These are phyloP conservation scores for Pterulicium gracile DNA, from an alignment of 1,284 basidiomycete species.

Conservation along the genomic window DNA sequence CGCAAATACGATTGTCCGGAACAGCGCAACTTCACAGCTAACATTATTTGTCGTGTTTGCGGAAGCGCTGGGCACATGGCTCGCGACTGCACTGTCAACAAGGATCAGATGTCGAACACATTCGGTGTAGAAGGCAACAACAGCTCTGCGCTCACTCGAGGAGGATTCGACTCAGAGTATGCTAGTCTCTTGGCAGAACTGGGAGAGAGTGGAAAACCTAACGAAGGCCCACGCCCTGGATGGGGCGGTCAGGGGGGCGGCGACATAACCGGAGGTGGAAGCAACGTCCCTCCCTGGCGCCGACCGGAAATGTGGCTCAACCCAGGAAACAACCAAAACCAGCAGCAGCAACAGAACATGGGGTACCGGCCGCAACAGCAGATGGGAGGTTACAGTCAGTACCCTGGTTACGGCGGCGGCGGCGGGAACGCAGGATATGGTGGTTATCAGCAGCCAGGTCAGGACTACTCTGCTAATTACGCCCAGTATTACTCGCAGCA, in stretches of 20 bases:
- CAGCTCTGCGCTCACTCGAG: slow-evolving; percentile 36
- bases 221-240: slow-evolving; percentile 39
- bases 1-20: slow-evolving; percentile 97
- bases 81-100: slow-evolving; percentile 61
- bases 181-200: slow-evolving; percentile 96
- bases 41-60: slow-evolving; percentile 95
- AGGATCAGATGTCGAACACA: slow-evolving; percentile 52
- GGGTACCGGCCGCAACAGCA: slow-evolving; percentile 44
- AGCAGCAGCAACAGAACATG: slow-evolving; percentile 34
- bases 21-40: slow-evolving; percentile 93
- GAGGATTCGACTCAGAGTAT: slow-evolving; percentile 94
- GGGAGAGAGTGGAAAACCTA: slow-evolving; percentile 67
- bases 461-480: slow-evolving; percentile 52
- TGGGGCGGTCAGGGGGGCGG: slow-evolving; percentile 55
- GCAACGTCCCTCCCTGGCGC: slow-evolving; percentile 79
- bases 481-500: slow-evolving; percentile 76
- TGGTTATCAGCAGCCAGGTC: slow-evolving; percentile 41
- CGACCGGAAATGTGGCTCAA: slow-evolving; percentile 76
- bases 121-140: slow-evolving; percentile 21
- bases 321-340: slow-evolving; percentile 32
- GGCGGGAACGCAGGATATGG: slow-evolving; percentile 29
- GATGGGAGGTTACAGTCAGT: too few relatives aligned
- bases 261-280: slow-evolving; percentile 69
- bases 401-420: slow-evolving; percentile 22
- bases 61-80: slow-evolving; percentile 96